phyloP scores from a whole-genome alignment of 2,329 filamentous ascomycete species.

The Cladosporium sp. region DNA sequence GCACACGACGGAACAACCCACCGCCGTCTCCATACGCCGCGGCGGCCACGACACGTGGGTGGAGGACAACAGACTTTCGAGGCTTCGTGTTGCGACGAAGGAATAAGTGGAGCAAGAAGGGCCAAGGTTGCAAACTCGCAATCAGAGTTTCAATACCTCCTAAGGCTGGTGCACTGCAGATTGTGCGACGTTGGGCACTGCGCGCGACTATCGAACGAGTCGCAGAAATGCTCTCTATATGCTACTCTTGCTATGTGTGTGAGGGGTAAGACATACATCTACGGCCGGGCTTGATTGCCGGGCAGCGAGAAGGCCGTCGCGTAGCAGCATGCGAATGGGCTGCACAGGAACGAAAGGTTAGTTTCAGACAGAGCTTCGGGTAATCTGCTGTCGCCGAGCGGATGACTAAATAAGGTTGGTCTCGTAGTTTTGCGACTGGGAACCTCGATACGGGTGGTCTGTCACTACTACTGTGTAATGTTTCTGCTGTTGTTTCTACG shows the following conservation, averaged over 20 bases:
- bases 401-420: neutral
- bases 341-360: neutral
- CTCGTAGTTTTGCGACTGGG: neutral
- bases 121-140: neutral
- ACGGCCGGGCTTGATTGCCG: neutral
- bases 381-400: neutral
- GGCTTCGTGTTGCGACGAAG: neutral
- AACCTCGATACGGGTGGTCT: neutral
- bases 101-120: neutral
- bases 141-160: neutral
- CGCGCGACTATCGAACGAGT: neutral
- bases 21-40: neutral
- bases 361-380: conserved; percentile 5
- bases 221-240: neutral
- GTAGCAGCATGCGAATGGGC: neutral
- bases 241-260: neutral
- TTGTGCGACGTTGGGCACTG: conserved; percentile 6
- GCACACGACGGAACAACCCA: neutral
- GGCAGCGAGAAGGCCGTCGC: neutral
- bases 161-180: conserved; percentile 1
- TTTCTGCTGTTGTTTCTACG: neutral
- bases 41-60: neutral
- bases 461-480: neutral
- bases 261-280: conserved; percentile 5
- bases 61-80: neutral